A percentile compares a stretch with the other conserved stretches of the same genome.
Evolutionary conservation across 2,329 filamentous ascomycete species (phyloP).

Genomic region (Cladobotryum protrusum): DNA sequence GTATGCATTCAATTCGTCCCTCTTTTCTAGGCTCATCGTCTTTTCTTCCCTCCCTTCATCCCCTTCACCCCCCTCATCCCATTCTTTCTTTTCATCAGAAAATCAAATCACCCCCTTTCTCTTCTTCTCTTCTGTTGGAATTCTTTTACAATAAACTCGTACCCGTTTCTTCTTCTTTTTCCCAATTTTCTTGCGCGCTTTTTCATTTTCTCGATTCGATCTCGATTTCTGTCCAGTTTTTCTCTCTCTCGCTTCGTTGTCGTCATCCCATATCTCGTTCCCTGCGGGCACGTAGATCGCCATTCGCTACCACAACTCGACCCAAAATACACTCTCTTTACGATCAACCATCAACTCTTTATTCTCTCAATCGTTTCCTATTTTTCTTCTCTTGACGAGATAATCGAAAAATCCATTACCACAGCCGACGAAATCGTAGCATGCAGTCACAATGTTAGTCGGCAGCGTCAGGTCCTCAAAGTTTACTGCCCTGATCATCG

Average conservation of each 20-base stretch:
- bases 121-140: background rate
- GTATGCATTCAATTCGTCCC: background rate
- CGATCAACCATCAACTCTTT: background rate
- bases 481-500: conserved; percentile 24
- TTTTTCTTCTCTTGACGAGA: background rate
- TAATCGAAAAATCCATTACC: background rate
- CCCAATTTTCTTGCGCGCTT: too few species aligned
- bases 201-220: too few species aligned
- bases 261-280: background rate
- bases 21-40: background rate
- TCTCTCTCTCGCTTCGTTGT: background rate
- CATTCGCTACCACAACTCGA: background rate
- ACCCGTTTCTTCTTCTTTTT: too few species aligned
- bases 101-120: background rate
- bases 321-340: conserved; percentile 5
- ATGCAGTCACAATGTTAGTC: conserved; percentile 25
- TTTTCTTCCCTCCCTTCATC: background rate
- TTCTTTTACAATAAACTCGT: background rate
- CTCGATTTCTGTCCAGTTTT: too few species aligned
- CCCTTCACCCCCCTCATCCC: background rate
- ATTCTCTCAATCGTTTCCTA: background rate
- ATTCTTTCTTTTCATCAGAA: background rate
- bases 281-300: conserved; percentile 6
- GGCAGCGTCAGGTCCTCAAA: conserved; percentile 25
- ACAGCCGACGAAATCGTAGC: conserved; percentile 5